A percentile compares a stretch with the other conserved stretches of the same genome.
Evolutionary conservation across 164 flowering plant species (phyloP).

Genomic region (Hamamelis virginiana): DNA sequence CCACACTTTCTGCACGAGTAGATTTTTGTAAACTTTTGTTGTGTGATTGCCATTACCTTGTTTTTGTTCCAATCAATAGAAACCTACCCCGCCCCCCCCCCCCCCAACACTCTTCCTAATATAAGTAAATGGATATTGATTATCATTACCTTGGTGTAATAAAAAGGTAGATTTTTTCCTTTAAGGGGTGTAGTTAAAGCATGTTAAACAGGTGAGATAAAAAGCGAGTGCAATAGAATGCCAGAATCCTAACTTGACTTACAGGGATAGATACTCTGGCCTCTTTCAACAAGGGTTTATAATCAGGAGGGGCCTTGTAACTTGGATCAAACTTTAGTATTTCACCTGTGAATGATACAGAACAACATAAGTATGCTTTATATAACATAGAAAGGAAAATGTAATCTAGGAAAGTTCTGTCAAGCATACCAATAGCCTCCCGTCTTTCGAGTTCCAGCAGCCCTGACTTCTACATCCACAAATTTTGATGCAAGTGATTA

Average conservation of each 20-base stretch:
- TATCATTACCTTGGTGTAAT: too few species aligned
- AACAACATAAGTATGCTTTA: slow-evolving; percentile 5
- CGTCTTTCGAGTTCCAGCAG: slow-evolving; percentile 74
- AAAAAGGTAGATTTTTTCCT: neutral
- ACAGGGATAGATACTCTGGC: slow-evolving; percentile 83
- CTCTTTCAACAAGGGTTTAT: slow-evolving; percentile 83
- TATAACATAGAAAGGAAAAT: slow-evolving; percentile 4
- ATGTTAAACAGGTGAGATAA: neutral
- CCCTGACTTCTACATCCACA: slow-evolving; percentile 41
- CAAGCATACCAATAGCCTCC: slow-evolving; percentile 74
- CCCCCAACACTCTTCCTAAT: too few species aligned
- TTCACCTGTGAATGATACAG: slow-evolving; percentile 59
- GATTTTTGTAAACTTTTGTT: too few species aligned
- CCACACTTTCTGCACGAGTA: too few species aligned
- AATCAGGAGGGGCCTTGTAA: slow-evolving; percentile 82
- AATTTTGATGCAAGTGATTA: slow-evolving; percentile 11
- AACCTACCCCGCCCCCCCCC: too few species aligned
- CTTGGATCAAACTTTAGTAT: slow-evolving; percentile 76
- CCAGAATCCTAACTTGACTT: slow-evolving; percentile 30
- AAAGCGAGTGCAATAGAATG: neutral
- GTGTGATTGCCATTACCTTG: too few species aligned
- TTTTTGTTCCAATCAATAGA: too few species aligned
- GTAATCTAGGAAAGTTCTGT: slow-evolving; percentile 10
- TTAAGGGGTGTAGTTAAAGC: neutral
- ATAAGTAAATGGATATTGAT: too few species aligned